Evolutionary conservation across 1,284 basidiomycete genomes (phyloP).

Genomic region (Porogramme epimiltina): DNA sequence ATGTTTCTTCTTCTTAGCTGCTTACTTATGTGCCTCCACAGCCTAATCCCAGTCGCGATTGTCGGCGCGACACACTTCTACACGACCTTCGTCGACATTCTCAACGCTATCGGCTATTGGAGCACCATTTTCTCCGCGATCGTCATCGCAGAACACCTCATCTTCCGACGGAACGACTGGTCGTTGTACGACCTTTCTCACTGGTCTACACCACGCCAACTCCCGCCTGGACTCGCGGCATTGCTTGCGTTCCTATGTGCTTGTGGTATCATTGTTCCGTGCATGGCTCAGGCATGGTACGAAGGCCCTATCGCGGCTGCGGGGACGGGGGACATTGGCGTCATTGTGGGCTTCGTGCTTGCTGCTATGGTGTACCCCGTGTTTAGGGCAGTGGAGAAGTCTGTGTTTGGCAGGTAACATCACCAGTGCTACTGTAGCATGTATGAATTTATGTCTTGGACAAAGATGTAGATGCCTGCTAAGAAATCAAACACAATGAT

Average conservation of each 20-base stretch:
- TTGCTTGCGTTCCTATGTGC: constrained; percentile 49
- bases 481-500: constrained; percentile 6
- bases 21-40: constrained; percentile 23
- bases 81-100: constrained; percentile 54
- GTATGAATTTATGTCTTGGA: constrained; percentile 8
- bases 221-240: constrained; percentile 53
- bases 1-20: constrained; percentile 20
- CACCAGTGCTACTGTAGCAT: neutral
- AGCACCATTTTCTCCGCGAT: constrained; percentile 53
- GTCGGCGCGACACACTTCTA: constrained; percentile 62
- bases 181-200: constrained; percentile 36
- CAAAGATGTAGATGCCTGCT: neutral
- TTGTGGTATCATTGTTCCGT: constrained; percentile 56
- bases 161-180: constrained; percentile 50
- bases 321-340: constrained; percentile 60
- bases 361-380: constrained; percentile 42
- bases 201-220: constrained; percentile 40
- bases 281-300: constrained; percentile 66
- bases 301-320: constrained; percentile 45
- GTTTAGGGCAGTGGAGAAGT: constrained; percentile 41
- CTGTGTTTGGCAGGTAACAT: constrained; percentile 7
- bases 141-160: constrained; percentile 56
- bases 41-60: constrained; percentile 61
- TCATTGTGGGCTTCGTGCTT: constrained; percentile 49
- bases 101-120: constrained; percentile 67